Evolutionary conservation across 192 early-diverging fungal species (phyloP), one percentile per base, ranked within the genome.

Genomic region (Rhizoclosmatium sp.): DNA sequence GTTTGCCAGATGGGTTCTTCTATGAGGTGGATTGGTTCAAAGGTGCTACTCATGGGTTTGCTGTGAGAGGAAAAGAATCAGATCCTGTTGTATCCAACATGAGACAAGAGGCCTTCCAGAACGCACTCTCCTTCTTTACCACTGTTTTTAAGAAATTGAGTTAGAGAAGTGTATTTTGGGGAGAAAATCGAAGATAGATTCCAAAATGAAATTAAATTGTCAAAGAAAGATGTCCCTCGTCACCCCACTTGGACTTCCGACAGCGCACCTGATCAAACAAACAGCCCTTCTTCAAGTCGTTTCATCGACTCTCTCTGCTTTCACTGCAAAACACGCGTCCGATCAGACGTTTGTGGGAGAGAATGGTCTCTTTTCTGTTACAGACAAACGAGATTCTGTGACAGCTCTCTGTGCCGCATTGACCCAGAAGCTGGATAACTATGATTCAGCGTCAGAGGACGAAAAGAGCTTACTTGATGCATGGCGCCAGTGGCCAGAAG

Each of bases 41-140:
- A 47, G 78, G 78, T 1, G 69, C 47, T 23, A 31, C 40, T 14
- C 78, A 80, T 54, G 78, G 78, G 3, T 80, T 80, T 73, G 78
- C 78, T 56, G 71, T 71, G 12, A 7, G 78, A 1, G 69, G 78
- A 42, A 61, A 59, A 51, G 70, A 65, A 23, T 4, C 59, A 4
- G 78, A 73, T 48, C 60, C 70, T 7, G 23, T 66, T 42, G 47
- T 75, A 0, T 59, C 16, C 2, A 64, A 2, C 23, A 19, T 39
- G 60, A 42, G 44, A 9, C 64, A 66, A 21, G 56, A n/a, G 23
- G 67, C 61, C 19, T 74, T 65, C 19, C 31, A 45, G 1, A 49
- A 46, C 23, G n/a, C 60, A 3, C 12, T 61, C 21, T 39, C 58
- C 1, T 65, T 71, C 3, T 71, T 61, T 62, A 21, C 4, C 7